Conservation (phyloP, 345 rosid genomes). For the Capsella bursapastoris region DNA sequence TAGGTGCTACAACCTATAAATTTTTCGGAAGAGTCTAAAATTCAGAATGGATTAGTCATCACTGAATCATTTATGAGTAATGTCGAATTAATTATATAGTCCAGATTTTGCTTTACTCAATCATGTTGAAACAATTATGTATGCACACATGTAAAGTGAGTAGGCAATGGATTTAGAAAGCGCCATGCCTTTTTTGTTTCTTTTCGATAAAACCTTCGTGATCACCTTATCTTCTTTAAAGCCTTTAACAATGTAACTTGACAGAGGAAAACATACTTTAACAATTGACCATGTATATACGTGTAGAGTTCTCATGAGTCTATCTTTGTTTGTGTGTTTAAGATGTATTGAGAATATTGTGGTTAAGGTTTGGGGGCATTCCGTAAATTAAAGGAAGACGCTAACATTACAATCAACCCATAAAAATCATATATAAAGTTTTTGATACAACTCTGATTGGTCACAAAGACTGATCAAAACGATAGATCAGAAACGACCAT, state of each 20-base stretch:
- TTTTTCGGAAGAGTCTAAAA: background rate
- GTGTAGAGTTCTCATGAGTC: slow-evolving; percentile 15
- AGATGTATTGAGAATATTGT: background rate
- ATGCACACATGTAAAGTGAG: background rate
- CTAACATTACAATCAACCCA: background rate
- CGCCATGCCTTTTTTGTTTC: slow-evolving; percentile 22
- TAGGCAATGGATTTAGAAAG: slow-evolving; percentile 24
- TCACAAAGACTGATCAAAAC: background rate
- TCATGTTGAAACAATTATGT: background rate
- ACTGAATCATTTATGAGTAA: background rate
- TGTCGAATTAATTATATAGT: background rate
- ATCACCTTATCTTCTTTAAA: slow-evolving; percentile 23
- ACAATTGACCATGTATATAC: background rate
- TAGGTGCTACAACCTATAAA: background rate
- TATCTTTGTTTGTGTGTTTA: too few relatives aligned
- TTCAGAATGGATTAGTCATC: slow-evolving; percentile 2
- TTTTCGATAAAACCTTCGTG: slow-evolving; percentile 11
- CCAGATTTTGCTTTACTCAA: slow-evolving; percentile 19
- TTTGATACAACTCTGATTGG: background rate
- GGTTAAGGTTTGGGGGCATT: background rate
- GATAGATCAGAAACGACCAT: background rate
- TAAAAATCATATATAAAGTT: too few relatives aligned
- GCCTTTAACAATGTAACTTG: slow-evolving; percentile 26
- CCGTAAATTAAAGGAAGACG: background rate
- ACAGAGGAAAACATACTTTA: slow-evolving; percentile 3